These are phyloP conservation scores for Phlebiopsis gigantea DNA, from an alignment of 768 basidiomycete species.

Conservation along the genomic window DNA sequence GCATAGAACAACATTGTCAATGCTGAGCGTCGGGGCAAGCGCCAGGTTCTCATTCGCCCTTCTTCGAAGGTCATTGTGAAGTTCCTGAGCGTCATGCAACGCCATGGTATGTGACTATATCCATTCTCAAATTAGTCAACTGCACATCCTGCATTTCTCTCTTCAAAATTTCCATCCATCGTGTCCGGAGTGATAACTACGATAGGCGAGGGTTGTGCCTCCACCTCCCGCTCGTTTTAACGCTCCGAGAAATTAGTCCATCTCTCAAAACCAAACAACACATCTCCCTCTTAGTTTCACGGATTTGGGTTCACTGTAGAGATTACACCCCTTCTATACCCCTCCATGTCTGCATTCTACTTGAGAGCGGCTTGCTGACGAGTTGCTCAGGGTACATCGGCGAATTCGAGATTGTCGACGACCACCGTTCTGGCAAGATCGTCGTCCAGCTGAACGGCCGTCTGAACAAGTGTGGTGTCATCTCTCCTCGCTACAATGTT, in stretches of 20 bases:
- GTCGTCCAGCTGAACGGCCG: slow-evolving; percentile 98
- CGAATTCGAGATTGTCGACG: slow-evolving; percentile 98
- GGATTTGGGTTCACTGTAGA: slow-evolving; percentile 51
- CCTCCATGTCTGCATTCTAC: too few relatives aligned
- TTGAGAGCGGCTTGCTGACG: slow-evolving; percentile 4
- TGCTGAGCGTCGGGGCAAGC: slow-evolving; percentile 98
- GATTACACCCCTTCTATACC: too few relatives aligned
- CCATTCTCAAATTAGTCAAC: background rate
- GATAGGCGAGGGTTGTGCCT: slow-evolving; percentile 50
- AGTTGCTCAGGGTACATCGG: slow-evolving; percentile 81
- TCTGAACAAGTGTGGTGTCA: slow-evolving; percentile 99
- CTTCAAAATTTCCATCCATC: too few relatives aligned
- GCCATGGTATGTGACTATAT: slow-evolving; percentile 66
- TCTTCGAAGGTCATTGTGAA: slow-evolving; percentile 98
- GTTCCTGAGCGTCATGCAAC: slow-evolving; percentile 98
- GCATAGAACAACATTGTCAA: slow-evolving; percentile 96
- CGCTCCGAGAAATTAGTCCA: slow-evolving; percentile 66
- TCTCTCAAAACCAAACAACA: slow-evolving; percentile 56
- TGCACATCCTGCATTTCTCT: background rate
- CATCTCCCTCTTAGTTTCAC: slow-evolving; percentile 29
- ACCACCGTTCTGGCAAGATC: slow-evolving; percentile 97
- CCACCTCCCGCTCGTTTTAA: slow-evolving; percentile 81
- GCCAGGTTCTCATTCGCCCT: slow-evolving; percentile 96
- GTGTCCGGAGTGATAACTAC: slow-evolving; percentile 93
- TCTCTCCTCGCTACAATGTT: slow-evolving; percentile 98